Evolutionary conservation across 345 rosid species (phyloP).

Genomic region (Physaria fendleri): DNA sequence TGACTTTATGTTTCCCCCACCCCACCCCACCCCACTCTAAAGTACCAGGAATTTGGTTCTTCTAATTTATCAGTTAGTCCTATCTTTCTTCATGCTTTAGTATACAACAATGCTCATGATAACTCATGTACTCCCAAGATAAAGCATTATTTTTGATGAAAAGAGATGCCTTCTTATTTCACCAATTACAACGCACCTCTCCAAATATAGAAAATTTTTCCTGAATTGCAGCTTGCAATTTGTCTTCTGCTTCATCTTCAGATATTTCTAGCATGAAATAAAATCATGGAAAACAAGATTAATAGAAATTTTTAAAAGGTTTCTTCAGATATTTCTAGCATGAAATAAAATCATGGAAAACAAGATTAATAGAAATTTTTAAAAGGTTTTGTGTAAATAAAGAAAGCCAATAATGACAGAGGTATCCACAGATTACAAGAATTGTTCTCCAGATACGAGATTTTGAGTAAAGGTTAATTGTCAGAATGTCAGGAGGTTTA

Average conservation of each 20-base stretch:
- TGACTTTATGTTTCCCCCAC: not conserved
- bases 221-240: conserved; percentile 88
- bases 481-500: not conserved
- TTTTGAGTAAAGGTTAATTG: not conserved
- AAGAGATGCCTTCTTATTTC: conserved; percentile 10
- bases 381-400: not conserved
- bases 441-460: not conserved
- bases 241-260: conserved; percentile 96
- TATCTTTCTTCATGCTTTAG: conserved; percentile 1
- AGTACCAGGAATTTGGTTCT: conserved; percentile 4
- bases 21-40: conserved; percentile 4
- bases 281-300: conserved; percentile 11
- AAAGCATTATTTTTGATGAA: conserved; percentile 6
- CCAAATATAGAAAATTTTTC: conserved; percentile 96
- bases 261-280: conserved; percentile 67
- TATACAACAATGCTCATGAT: conserved; percentile 5
- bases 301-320: conserved; percentile 1
- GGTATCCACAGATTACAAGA: not conserved
- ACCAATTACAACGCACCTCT: conserved; percentile 53
- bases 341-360: too few relatives aligned
- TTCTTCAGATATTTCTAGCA: too few relatives aligned
- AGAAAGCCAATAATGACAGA: not conserved
- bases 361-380: too few relatives aligned
- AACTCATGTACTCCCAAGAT: conserved; percentile 12
- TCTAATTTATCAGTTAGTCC: conserved; percentile 1